Evolutionary conservation across 2,329 filamentous ascomycete species (phyloP), one percentile per base, ranked within the genome.

Genomic region (Cytospora piceae): DNA sequence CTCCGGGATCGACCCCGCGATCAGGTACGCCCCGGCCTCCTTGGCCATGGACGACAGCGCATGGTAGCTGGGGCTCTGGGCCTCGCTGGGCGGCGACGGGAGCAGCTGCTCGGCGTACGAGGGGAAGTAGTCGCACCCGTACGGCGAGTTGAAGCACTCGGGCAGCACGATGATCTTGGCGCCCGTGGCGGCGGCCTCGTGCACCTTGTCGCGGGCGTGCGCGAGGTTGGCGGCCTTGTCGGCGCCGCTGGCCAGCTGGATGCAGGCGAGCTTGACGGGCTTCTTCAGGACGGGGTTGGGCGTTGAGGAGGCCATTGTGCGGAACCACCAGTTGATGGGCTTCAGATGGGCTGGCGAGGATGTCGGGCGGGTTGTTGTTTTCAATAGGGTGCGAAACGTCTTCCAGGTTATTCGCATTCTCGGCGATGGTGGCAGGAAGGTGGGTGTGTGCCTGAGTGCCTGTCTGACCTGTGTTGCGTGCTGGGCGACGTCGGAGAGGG

Each of bases 111-210:
- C 95, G 71, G 95, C 94, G 77, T 98, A 98, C 68, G 89, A 86
- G 62, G 94, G 90, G 80, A 99, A 99, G 83, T 90, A 94, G 74
- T 93, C 78, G 70, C 89, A 93, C 71, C 95, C 95, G 79, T 99
- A 99, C 11, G 95, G 95, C 52, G 92, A 96, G 82, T 99, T 99
- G 87, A 99, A 99, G 84, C 95, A 99, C 81, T 99, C 95, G 42
- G 95, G 95, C 22, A 99, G 86, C 39, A 98, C 93, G 70, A 98
- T 89, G 67, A 99, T 88, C 65, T 91, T 88, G 67, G 94, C 93
- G 71, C 94, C 94, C 4, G 81, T 81, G 31, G 81, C 77, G 29
- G 93, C 90, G 6, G 95, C 94, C 76, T 93, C 89, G 69, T 93
- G 85, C 66, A 98, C 93, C 76, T 95, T 94, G 53, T 84, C 83